A percentile compares a stretch with the other conserved stretches of the same genome.
phyloP scores from a whole-genome alignment of 495 filamentous ascomycete genomes.

The Xylaria sp. region DNA sequence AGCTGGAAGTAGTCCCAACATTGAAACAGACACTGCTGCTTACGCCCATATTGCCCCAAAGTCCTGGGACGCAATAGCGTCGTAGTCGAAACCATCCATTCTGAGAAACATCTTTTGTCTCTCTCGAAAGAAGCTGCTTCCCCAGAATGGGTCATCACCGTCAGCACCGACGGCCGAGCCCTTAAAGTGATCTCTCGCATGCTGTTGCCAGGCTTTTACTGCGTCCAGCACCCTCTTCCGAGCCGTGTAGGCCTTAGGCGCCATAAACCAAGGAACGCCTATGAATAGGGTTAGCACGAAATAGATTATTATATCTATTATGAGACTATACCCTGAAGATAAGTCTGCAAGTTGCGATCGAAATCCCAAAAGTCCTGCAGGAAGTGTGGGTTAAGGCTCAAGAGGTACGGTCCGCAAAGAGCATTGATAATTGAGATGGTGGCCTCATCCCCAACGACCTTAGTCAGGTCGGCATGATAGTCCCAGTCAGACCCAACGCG shows the following conservation, averaged over 20 bases:
- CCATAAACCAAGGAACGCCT: conserved; percentile 39
- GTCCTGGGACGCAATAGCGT: conserved; percentile 40
- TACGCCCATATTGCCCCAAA: conserved; percentile 33
- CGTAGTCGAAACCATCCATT: conserved; percentile 40
- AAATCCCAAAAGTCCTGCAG: conserved; percentile 41
- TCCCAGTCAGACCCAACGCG: conserved; percentile 30
- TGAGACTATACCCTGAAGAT: conserved; percentile 32
- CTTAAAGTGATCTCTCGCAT: conserved; percentile 37
- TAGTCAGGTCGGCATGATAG: conserved; percentile 36
- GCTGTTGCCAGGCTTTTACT: conserved; percentile 39
- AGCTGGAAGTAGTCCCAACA: not conserved
- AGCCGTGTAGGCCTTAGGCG: conserved; percentile 34
- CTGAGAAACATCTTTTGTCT: conserved; percentile 40
- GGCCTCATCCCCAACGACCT: conserved; percentile 34
- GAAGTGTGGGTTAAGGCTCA: conserved; percentile 38
- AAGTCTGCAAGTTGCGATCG: conserved; percentile 39
- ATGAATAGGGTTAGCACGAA: conserved; percentile 12
- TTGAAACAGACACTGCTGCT: not conserved
- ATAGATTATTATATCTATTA: not conserved
- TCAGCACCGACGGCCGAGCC: conserved; percentile 29
- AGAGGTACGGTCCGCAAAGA: conserved; percentile 41
- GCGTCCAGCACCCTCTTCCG: conserved; percentile 36
- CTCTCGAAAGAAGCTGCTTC: conserved; percentile 41
- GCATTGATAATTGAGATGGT: conserved; percentile 37
- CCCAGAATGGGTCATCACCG: conserved; percentile 44